Base-by-base conservation (phyloP, 2,329 filamentous ascomycete genomes). In the Trichoderma atrobrunneum region DNA sequence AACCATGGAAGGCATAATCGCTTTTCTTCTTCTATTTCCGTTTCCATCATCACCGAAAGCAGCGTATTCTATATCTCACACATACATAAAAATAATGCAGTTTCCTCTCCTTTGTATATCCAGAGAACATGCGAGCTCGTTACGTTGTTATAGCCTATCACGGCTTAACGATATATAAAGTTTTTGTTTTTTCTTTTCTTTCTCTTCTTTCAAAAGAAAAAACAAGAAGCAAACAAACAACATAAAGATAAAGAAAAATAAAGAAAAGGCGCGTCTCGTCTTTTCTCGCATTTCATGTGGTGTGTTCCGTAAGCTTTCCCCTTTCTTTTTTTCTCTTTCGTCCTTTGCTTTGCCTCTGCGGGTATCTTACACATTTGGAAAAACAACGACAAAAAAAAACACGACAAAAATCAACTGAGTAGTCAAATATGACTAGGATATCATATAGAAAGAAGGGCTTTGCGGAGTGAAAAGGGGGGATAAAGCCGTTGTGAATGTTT, bases 281-380 rank as follows among this genome's bases (percentile, higher is more conserved):
- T 69, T 28, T 61, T 24, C 26, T 43, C 24, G 67, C 67, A 54
- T 62, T 61, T 61, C 30, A 61, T 70, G 57, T 36, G 28, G 28
- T 54, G 39, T 21, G 54, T 61, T 30, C 28, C 28, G n/a, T 34
- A 30, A 39, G 30, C 21, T 70, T 62, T 26, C 12, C 16, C 70
- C 30, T n/a, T 32, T 24, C 14, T 67, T 43, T 36, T 43, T 43
- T 26, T 59, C 62, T 72, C 36, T 51, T 51, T 60, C 30, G 51
- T 66, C 70, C 54, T 67, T 66, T 67, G 62, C 56, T 62, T 72
- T 69, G 71, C 71, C 71, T 68, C 71, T 72, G 71, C 71, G 71
- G 71, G 71, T 72, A 72, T 72, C 71, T 72, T 72, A 72, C 64
- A 72, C 30, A 69, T 72, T 30, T 66, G 57, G 43, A 71, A 64